Base-by-base conservation (phyloP, 2,329 filamentous ascomycete species). In the Epichloe sylvatica region DNA sequence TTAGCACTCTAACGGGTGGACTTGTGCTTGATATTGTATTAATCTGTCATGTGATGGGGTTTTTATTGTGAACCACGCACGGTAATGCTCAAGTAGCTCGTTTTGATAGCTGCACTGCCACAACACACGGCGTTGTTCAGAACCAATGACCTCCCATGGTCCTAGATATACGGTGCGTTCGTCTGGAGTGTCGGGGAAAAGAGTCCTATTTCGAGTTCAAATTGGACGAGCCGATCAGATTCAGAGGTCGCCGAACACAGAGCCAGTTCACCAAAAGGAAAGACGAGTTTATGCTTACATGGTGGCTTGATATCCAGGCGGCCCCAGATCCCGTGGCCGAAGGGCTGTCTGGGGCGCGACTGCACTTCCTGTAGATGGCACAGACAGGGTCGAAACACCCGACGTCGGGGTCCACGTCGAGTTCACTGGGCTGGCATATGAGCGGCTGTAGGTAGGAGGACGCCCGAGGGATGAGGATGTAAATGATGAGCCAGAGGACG, bases 81-180 rank as follows among this genome's bases (percentile, higher is more conserved):
- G 61, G 53, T 69, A 75, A 55, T 76, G 73, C 55, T 76, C 73
- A 34, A 76, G 65, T 25, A 70, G 62, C 61, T 76, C 73, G 58
- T 70, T 69, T 55, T 71, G 67, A 56, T 76, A 76, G 55, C 71
- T 74, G 53, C 73, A 73, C 55, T 73, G 72, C 73, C 73, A 76
- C 38, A 72, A 59, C n/a, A 76, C 64, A 39, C 72, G 70, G 46
- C 72, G 71, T 34, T 69, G 67, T 51, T 72, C 70, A 38, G 67
- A 66, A 40, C 69, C 69, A 38, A 73, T 63, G 36, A 75, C 65
- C 56, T 75, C 71, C 73, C 72, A 76, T 4, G 73, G 73, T n/a
- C 73, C 73, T 7, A 76, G 66, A 53, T 75, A 75, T 43, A 76
- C 64, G 12, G 72, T 73, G 45, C 66, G 67, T 56, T 76, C 72